Evolutionary conservation across 2,329 filamentous ascomycete genomes (phyloP).

Genomic region (Monosporascus cannonballus): DNA sequence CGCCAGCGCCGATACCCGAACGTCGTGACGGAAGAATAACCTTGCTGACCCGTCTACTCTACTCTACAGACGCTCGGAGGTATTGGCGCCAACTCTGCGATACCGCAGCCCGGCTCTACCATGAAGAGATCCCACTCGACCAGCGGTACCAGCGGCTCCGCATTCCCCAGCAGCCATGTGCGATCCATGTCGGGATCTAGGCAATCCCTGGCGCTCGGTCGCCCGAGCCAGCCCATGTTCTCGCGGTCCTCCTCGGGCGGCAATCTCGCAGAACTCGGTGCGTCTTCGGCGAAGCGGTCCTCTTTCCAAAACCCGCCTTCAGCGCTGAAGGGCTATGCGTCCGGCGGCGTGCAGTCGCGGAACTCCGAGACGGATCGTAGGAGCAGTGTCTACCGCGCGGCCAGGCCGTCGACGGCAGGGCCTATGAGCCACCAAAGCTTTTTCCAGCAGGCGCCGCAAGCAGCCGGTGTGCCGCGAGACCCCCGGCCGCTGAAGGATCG

Average conservation of each 20-base stretch:
- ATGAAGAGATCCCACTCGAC: conserved; percentile 89
- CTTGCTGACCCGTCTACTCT: conserved; percentile 7
- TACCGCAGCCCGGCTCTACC: conserved; percentile 86
- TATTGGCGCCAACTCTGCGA: conserved; percentile 74
- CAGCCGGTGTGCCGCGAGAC: conserved; percentile 78
- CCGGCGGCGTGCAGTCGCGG: conserved; percentile 39
- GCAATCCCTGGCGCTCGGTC: conserved; percentile 76
- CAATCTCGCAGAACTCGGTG: conserved; percentile 71
- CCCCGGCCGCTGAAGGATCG: conserved; percentile 81
- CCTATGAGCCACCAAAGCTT: conserved; percentile 82
- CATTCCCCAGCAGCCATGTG: conserved; percentile 64
- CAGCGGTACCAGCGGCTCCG: conserved; percentile 56
- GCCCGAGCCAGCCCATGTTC: conserved; percentile 83
- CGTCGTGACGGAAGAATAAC: conserved; percentile 7
- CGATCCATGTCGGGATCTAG: conserved; percentile 78
- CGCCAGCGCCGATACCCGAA: conserved; percentile 4
- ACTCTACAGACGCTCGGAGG: conserved; percentile 70
- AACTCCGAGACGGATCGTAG: conserved; percentile 54
- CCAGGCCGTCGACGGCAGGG: conserved; percentile 60
- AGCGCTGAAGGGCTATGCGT: conserved; percentile 65
- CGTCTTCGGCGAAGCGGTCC: conserved; percentile 78
- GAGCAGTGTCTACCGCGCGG: conserved; percentile 72
- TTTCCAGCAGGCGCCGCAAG: conserved; percentile 79
- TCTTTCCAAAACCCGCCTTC: conserved; percentile 65
- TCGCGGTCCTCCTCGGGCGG: conserved; percentile 76